Base-by-base conservation (phyloP, 805 yeast species). In the Ogataea kodamae region DNA sequence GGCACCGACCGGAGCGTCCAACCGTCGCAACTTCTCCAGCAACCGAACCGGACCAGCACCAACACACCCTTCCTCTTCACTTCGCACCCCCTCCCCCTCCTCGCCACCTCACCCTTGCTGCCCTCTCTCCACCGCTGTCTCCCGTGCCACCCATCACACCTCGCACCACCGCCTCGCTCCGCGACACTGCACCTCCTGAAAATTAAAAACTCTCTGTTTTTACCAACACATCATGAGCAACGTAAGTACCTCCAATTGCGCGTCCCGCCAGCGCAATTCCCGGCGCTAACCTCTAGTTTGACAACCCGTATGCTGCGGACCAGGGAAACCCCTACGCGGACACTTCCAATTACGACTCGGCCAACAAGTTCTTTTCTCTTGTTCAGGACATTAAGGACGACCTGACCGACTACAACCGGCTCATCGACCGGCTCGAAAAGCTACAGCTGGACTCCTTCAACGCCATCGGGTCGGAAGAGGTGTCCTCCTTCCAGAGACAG, bases 391-490 rank as follows among this genome's bases (percentile, higher is more conserved):
- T 86, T 57, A 81, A 83, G 62, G 71, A 70, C 42, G 76, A 76
- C 49, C 70, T 86, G 45, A 79, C 75, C 43, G 79, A 78, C 58
- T 86, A 82, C 60, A 76, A 78, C 54, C 75, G 72, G 52, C 64
- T 81, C 43, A 74, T 86, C 43, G 78, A 78, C 48, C 68, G 81
- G 49, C 75, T 85, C 41, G 83, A 82, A 57, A 68, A 72, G 38
- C 70, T 79, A 49, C 95, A 86, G 64, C 70, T 72, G 54, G 74
- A 78, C 48, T 66, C 87, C 22, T 64, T 86, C 51, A 78, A 78
- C 44, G 92, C 84, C 46, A 76, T 83, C 42, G 79, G 79, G 49
- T 77, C 76, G 42, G 82, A 79, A 41, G 78, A 76, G 52, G 83
- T 81, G 53, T 74, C 73, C 35, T 73, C 76, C 51, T 68, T 78